A percentile compares a stretch with the other conserved stretches of the same genome.
phyloP scores from a whole-genome alignment of 1,284 basidiomycete genomes.

The Fomitopsis schrenkii region DNA sequence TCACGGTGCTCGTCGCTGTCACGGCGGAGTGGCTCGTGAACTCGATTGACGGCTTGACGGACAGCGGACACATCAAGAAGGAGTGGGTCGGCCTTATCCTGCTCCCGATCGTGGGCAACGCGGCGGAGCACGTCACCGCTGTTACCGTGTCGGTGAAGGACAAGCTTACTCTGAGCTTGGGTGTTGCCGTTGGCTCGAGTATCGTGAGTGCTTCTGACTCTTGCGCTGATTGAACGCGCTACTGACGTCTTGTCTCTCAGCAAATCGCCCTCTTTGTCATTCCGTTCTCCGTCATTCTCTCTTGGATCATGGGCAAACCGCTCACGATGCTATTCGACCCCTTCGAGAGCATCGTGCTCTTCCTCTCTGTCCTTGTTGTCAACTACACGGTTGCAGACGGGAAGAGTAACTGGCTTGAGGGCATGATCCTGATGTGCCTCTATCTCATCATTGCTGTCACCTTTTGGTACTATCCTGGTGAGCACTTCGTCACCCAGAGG shows the following conservation, averaged over 20 bases:
- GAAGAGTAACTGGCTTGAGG: slow-evolving; percentile 31
- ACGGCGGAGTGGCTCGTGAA: slow-evolving; percentile 87
- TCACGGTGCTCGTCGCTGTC: slow-evolving; percentile 71
- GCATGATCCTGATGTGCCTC: slow-evolving; percentile 52
- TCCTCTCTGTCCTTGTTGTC: slow-evolving; percentile 28
- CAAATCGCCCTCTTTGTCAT: slow-evolving; percentile 88
- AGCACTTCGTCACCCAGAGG: slow-evolving; percentile 2
- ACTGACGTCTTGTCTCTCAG: slow-evolving; percentile 29
- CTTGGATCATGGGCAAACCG: slow-evolving; percentile 64
- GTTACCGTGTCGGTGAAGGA: slow-evolving; percentile 86
- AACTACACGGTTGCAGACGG: slow-evolving; percentile 31
- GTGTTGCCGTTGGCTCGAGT: slow-evolving; percentile 87
- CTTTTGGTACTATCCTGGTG: slow-evolving; percentile 65
- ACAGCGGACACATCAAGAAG: slow-evolving; percentile 49
- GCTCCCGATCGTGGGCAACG: slow-evolving; percentile 85
- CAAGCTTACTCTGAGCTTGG: slow-evolving; percentile 68
- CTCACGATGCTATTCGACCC: slow-evolving; percentile 63
- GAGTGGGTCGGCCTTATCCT: slow-evolving; percentile 87
- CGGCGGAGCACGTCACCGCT: slow-evolving; percentile 86
- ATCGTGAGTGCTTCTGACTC: slow-evolving; percentile 52
- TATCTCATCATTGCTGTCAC: slow-evolving; percentile 56
- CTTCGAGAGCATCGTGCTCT: slow-evolving; percentile 58
- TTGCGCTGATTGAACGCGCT: not conserved
- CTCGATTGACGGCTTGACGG: slow-evolving; percentile 69
- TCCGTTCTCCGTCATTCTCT: slow-evolving; percentile 65